These are phyloP conservation scores for Sporothrix pallida DNA, from an alignment of 2,329 filamentous ascomycete species.

Conservation along the genomic window DNA sequence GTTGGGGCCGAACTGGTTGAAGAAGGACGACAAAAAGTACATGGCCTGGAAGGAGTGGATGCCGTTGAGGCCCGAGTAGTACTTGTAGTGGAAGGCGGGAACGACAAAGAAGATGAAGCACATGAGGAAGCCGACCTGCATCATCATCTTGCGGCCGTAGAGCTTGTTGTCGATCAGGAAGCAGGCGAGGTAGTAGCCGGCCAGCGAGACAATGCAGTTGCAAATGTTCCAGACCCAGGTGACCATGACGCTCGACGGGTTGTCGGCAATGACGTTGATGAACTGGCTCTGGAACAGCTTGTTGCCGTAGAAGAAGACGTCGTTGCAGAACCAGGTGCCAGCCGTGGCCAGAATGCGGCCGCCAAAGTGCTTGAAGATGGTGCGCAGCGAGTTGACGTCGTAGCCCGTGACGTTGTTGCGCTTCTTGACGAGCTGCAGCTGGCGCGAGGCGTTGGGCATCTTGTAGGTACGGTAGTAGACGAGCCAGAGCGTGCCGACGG, in stretches of 20 bases:
- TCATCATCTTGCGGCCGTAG: conserved; percentile 95
- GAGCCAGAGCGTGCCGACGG: conserved; percentile 89
- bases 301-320: conserved; percentile 93
- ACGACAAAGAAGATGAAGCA: conserved; percentile 93
- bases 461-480: conserved; percentile 95
- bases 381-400: conserved; percentile 79
- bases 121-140: conserved; percentile 90
- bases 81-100: conserved; percentile 84
- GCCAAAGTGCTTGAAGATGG: conserved; percentile 83
- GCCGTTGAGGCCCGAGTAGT: conserved; percentile 74
- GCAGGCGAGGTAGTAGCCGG: conserved; percentile 88
- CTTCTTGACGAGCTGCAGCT: conserved; percentile 82
- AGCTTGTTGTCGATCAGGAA: conserved; percentile 94
- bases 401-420: conserved; percentile 89
- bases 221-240: conserved; percentile 91
- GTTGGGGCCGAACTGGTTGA: conserved; percentile 99
- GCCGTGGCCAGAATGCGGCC: conserved; percentile 85
- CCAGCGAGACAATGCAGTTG: conserved; percentile 85
- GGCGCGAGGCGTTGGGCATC: conserved; percentile 87
- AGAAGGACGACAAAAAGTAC: conserved; percentile 98
- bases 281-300: conserved; percentile 41
- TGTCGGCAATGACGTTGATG: conserved; percentile 39
- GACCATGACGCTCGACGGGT: conserved; percentile 70
- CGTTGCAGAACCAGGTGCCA: conserved; percentile 92
- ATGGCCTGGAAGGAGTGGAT: conserved; percentile 94